phyloP scores from a whole-genome alignment of 2,329 filamentous ascomycete genomes.

The Pyrenochaeta sp. region DNA sequence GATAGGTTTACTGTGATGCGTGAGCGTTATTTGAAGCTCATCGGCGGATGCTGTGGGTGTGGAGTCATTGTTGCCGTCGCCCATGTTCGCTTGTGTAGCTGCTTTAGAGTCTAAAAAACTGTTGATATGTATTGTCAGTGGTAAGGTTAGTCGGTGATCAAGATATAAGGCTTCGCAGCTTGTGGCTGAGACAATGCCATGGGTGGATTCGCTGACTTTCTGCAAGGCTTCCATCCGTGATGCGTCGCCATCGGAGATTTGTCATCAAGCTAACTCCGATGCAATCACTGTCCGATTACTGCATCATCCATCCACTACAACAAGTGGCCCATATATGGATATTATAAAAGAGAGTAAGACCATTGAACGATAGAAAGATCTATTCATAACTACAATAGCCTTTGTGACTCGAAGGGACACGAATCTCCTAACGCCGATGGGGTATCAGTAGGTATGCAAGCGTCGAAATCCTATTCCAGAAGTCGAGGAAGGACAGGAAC shows the following conservation, averaged over 20 bases:
- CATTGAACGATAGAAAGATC: too few species aligned
- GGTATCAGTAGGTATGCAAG: conserved; percentile 34
- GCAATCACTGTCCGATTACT: not conserved
- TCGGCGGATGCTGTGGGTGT: conserved; percentile 18
- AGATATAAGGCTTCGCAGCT: conserved; percentile 36
- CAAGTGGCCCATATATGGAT: too few species aligned
- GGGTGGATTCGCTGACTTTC: conserved; percentile 43
- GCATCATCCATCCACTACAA: not conserved
- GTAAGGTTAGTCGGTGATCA: conserved; percentile 38
- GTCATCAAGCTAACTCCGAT: conserved; percentile 35
- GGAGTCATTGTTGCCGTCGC: conserved; percentile 15
- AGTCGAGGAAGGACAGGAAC: not conserved
- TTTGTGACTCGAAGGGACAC: not conserved
- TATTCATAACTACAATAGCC: not conserved
- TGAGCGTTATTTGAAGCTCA: conserved; percentile 56
- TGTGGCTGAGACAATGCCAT: conserved; percentile 27
- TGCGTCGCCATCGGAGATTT: conserved; percentile 43
- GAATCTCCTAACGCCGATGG: not conserved
- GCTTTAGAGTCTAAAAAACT: not conserved
- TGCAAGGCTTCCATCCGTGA: conserved; percentile 43
- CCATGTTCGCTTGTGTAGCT: conserved; percentile 17
- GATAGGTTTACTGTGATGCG: conserved; percentile 63
- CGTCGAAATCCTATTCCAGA: conserved; percentile 2
- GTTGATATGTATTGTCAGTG: conserved; percentile 24
- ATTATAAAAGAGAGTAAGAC: too few species aligned